These are phyloP conservation scores for Ceratobasidium sp. DNA, from an alignment of 1,284 basidiomycete species.

Conservation along the genomic window DNA sequence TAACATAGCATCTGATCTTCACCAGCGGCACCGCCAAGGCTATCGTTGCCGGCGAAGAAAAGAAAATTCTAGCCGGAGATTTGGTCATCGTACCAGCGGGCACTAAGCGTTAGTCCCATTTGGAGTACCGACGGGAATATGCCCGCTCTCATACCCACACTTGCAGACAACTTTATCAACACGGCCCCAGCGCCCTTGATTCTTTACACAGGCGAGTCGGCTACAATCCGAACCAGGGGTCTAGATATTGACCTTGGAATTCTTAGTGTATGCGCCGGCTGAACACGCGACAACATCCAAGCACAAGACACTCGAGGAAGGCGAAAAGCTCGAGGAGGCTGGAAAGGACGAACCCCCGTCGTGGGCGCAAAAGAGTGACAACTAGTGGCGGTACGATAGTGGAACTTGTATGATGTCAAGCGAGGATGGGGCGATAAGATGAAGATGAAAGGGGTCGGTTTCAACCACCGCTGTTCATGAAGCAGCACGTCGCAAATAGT, in stretches of 20 bases:
- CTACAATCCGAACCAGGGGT: constrained; percentile 1
- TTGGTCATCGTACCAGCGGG: constrained; percentile 43
- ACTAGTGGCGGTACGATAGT: constrained; percentile 19
- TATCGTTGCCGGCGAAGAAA: constrained; percentile 46
- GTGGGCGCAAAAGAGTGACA: constrained; percentile 35
- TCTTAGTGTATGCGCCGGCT: constrained; percentile 42
- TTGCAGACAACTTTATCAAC: constrained; percentile 43
- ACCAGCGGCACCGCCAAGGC: constrained; percentile 40
- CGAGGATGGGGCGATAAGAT: background rate
- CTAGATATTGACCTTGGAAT: background rate
- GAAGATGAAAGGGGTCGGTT: background rate
- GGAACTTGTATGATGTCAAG: constrained; percentile 24
- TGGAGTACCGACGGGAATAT: background rate
- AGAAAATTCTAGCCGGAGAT: constrained; percentile 46
- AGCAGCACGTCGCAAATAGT: background rate
- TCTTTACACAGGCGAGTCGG: constrained; percentile 37
- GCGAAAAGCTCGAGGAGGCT: constrained; percentile 41
- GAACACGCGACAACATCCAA: constrained; percentile 41
- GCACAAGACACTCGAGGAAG: constrained; percentile 43
- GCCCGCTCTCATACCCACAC: background rate
- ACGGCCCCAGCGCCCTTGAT: constrained; percentile 37
- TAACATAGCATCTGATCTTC: constrained; percentile 33
- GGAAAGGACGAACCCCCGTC: constrained; percentile 43
- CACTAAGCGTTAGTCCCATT: constrained; percentile 35
- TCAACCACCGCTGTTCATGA: background rate